Evolutionary conservation across 495 filamentous ascomycete genomes (phyloP).

Genomic region (Hypomontagnella submonticulosa): DNA sequence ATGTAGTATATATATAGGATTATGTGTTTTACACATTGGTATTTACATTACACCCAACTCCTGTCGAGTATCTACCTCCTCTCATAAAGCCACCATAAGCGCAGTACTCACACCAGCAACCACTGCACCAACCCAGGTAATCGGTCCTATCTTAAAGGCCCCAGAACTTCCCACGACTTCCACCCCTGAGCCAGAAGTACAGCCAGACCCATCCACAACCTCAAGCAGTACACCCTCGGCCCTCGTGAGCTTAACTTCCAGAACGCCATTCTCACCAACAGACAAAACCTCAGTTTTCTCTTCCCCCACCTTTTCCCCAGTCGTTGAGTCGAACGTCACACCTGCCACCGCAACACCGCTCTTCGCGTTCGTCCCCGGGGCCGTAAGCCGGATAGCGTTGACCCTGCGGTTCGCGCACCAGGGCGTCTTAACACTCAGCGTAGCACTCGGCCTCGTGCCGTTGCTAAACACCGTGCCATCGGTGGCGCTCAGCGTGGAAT

Average conservation of each 20-base stretch:
- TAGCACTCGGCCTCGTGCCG: conserved; percentile 29
- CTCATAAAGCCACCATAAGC: neutral
- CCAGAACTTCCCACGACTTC: neutral
- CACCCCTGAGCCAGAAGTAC: neutral
- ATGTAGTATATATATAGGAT: no score
- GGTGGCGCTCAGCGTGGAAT: conserved; percentile 42
- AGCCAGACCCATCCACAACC: neutral
- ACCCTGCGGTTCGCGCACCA: conserved; percentile 29
- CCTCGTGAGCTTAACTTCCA: conserved; percentile 30
- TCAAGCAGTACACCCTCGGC: conserved; percentile 47
- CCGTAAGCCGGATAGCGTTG: conserved; percentile 32
- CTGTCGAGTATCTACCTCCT: conserved; percentile 1
- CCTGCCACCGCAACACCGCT: conserved; percentile 39
- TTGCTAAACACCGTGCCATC: conserved; percentile 40
- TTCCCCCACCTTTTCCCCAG: conserved; percentile 35
- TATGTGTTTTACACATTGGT: neutral
- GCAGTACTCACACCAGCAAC: neutral
- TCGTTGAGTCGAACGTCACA: conserved; percentile 36
- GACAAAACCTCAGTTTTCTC: conserved; percentile 5
- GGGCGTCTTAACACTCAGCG: conserved; percentile 36
- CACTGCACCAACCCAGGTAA: conserved; percentile 3
- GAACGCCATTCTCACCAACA: conserved; percentile 29
- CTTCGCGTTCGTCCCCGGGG: conserved; percentile 48
- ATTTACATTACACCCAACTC: neutral
- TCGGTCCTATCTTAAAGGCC: neutral